Conservation (phyloP, 768 basidiomycete species). For the Cubamyces lactineus region DNA sequence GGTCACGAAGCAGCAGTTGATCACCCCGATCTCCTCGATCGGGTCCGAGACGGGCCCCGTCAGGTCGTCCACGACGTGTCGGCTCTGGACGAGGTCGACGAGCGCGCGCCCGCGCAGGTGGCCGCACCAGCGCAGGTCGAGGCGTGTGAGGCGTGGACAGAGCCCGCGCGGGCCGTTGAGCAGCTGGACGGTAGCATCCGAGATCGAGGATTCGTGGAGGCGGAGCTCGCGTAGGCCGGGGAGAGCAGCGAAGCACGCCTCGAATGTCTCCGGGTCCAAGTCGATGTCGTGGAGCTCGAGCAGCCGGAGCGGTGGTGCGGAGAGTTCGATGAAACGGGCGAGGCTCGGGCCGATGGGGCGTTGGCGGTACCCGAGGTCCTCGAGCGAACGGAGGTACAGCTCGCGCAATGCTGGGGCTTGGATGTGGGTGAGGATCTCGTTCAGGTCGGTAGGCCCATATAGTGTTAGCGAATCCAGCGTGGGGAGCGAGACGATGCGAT, state of each 20-base stretch:
- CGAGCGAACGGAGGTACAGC: slow-evolving; percentile 47
- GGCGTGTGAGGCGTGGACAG: slow-evolving; percentile 49
- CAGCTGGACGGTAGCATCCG: slow-evolving; percentile 45
- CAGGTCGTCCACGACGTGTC: slow-evolving; percentile 29
- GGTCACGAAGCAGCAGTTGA: slow-evolving; percentile 60
- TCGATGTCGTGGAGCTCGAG: slow-evolving; percentile 56
- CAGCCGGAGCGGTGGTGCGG: slow-evolving; percentile 40
- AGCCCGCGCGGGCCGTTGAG: slow-evolving; percentile 42
- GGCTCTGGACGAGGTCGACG: slow-evolving; percentile 51
- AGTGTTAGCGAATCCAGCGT: slow-evolving; percentile 37
- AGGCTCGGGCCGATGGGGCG: slow-evolving; percentile 37
- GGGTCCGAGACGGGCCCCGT: slow-evolving; percentile 25
- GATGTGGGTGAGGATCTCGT: slow-evolving; percentile 34
- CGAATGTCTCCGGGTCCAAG: slow-evolving; percentile 43
- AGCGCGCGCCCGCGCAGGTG: slow-evolving; percentile 54
- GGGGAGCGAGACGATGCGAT: slow-evolving; percentile 29
- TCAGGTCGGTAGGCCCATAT: slow-evolving; percentile 36
- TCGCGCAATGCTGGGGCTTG: slow-evolving; percentile 41
- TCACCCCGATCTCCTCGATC: slow-evolving; percentile 52
- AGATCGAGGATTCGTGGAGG: slow-evolving; percentile 61
- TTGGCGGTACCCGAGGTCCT: slow-evolving; percentile 38
- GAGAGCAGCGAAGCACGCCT: slow-evolving; percentile 40
- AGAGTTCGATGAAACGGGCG: slow-evolving; percentile 37
- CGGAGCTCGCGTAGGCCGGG: slow-evolving; percentile 50
- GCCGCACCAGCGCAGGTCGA: slow-evolving; percentile 65